Base-by-base conservation (phyloP, 148 eudicot species). In the Nepenthes gracilis region DNA sequence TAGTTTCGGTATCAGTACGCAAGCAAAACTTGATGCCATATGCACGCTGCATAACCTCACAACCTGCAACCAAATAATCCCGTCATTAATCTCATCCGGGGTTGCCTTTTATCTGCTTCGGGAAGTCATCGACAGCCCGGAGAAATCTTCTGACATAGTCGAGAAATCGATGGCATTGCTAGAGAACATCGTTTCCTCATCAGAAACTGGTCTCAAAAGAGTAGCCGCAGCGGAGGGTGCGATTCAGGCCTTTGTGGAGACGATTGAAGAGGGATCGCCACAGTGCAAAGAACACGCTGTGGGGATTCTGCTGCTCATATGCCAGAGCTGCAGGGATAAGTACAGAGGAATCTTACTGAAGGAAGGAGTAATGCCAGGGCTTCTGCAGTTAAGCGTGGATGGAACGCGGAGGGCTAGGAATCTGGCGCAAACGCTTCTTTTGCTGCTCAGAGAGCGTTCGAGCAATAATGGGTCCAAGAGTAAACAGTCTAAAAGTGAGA, bases 311-410 rank as follows among this genome's bases (percentile, higher is more conserved):
- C 60, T 77, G 54, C 55, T 67, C 9, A 72, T 86, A 64, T 86
- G 88, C 64, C 71, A 66, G 54, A 79, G 79, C 62, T 68, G 75
- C 63, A 79, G 75, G 43, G 86, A 86, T 1, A 78, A 72, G 54
- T 83, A 83, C 57, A 75, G 83, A 69, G 88, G 75, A 59, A 33
- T 72, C 66, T 77, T 86, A 56, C 58, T 86, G 57, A 73, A 75
- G 57, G 89, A 83, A 78, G 94, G 88, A 1, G 81, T 78, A 5
- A 82, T 83, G 78, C 86, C 94, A 3, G 94, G 88, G 62, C 75
- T 86, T 61, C 52, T 86, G 13, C 86, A 86, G 61, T 38, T 86
- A 61, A 83, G 86, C 52, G 77, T 83, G 33, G 84, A 83, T 50
- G 94, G 94, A 9, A 75, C 84, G 1, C 47, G 79, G 74, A 78